Conservation (phyloP, 306 rosid genomes). For the Pterocarpus macrocarpus region DNA sequence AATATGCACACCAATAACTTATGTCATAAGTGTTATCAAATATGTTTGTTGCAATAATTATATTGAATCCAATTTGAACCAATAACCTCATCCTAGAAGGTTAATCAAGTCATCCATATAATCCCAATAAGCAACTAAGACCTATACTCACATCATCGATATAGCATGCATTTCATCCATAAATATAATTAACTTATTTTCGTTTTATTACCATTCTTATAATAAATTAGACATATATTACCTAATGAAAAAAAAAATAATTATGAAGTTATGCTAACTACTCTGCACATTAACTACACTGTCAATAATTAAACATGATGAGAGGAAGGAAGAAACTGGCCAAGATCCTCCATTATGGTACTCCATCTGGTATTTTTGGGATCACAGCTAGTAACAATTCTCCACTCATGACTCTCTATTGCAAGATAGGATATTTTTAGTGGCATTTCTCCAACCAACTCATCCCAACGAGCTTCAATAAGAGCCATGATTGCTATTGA, state of each 20-base stretch:
- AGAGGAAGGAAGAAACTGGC: constrained; percentile 79
- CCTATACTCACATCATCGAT: too few relatives aligned
- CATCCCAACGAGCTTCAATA: constrained; percentile 94
- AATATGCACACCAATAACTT: too few relatives aligned
- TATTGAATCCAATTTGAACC: too few relatives aligned
- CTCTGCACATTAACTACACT: constrained; percentile 30
- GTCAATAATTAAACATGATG: constrained; percentile 17
- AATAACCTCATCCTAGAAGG: too few relatives aligned
- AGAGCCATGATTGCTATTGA: constrained; percentile 94
- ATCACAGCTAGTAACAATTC: constrained; percentile 89
- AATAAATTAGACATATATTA: constrained; percentile 3
- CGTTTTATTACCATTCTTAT: too few relatives aligned
- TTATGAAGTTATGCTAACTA: constrained; percentile 16
- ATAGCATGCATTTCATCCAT: too few relatives aligned
- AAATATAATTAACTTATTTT: too few relatives aligned
- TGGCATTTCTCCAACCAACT: constrained; percentile 95
- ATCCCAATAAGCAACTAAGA: too few relatives aligned
- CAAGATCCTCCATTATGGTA: constrained; percentile 96
- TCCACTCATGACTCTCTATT: constrained; percentile 92
- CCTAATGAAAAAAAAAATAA: not conserved
- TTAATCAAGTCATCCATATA: too few relatives aligned
- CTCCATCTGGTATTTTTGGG: constrained; percentile 98
- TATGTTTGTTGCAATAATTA: too few relatives aligned
- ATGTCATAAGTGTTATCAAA: too few relatives aligned
- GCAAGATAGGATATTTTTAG: constrained; percentile 86